Evolutionary conservation across 495 filamentous ascomycete genomes (phyloP).

Genomic region (Penicillium riverlandense): DNA sequence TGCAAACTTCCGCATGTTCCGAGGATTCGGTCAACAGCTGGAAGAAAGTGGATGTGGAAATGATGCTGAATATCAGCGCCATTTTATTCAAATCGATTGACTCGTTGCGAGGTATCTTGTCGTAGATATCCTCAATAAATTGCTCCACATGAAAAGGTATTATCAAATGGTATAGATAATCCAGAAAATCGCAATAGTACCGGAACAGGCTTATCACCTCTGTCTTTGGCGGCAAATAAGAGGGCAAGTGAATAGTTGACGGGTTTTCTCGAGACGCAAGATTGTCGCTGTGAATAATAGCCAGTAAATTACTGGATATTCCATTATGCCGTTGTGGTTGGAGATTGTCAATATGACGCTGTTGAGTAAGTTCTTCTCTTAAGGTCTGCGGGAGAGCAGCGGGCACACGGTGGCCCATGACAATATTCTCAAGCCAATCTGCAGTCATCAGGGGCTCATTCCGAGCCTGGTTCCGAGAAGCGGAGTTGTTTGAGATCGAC

Average conservation of each 20-base stretch:
- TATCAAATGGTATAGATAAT: conserved; percentile 34
- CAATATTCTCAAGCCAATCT: conserved; percentile 32
- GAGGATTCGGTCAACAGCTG: conserved; percentile 16
- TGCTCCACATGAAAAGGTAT: conserved; percentile 15
- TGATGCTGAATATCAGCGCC: conserved; percentile 34
- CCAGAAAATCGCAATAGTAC: conserved; percentile 28
- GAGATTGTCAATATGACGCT: not conserved
- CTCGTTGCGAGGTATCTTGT: conserved; percentile 4
- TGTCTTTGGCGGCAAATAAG: conserved; percentile 17
- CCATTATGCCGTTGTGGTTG: not conserved
- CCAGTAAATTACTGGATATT: not conserved
- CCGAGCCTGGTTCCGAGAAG: not conserved
- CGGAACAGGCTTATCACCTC: conserved; percentile 25
- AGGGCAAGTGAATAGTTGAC: conserved; percentile 12
- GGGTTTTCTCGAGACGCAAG: conserved; percentile 14
- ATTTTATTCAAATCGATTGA: conserved; percentile 15
- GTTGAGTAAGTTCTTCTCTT: conserved; percentile 12
- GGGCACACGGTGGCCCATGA: conserved; percentile 30
- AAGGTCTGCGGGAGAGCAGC: conserved; percentile 18
- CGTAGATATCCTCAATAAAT: conserved; percentile 30
- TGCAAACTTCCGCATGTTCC: conserved; percentile 18
- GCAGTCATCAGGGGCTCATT: conserved; percentile 21
- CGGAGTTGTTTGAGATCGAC: no score
- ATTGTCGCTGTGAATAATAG: not conserved
- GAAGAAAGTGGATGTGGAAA: conserved; percentile 30